Evolutionary conservation across 2,329 filamentous ascomycete species (phyloP).

Genomic region (Neurospora crassa): DNA sequence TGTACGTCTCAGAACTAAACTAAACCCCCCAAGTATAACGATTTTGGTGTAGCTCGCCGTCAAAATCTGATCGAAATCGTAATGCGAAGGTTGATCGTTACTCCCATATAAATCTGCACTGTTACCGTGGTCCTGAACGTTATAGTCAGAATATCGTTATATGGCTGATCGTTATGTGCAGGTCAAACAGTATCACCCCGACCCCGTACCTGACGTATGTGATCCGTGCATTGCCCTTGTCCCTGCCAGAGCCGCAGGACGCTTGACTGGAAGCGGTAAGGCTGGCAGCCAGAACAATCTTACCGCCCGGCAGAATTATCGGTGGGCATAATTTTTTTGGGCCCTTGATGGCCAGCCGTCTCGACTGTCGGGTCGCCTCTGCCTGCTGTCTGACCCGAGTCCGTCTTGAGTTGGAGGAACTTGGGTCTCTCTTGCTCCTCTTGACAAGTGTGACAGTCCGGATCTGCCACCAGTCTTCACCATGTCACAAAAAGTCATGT

Average conservation of each 20-base stretch:
- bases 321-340: conserved; percentile 10
- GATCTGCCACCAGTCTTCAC: conserved; percentile 18
- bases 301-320: conserved; percentile 17
- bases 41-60: too few species aligned
- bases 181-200: too few species aligned
- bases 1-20: too few species aligned
- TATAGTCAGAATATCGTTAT: too few species aligned
- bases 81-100: too few species aligned
- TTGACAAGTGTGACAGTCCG: not conserved
- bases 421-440: not conserved
- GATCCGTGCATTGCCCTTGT: not conserved
- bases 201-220: not conserved
- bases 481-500: conserved; percentile 53
- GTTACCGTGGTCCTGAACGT: too few species aligned
- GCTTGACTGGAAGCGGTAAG: not conserved
- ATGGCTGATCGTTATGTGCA: too few species aligned
- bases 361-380: not conserved
- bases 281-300: not conserved
- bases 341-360: conserved; percentile 9
- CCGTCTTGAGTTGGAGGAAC: not conserved
- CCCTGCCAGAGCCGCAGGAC: not conserved
- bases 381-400: not conserved
- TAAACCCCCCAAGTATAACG: too few species aligned
- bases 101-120: too few species aligned
- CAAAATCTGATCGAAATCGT: too few species aligned